Evolutionary conservation across 2,329 filamentous ascomycete species (phyloP).

Genomic region (Phyllosticta capitalensis): DNA sequence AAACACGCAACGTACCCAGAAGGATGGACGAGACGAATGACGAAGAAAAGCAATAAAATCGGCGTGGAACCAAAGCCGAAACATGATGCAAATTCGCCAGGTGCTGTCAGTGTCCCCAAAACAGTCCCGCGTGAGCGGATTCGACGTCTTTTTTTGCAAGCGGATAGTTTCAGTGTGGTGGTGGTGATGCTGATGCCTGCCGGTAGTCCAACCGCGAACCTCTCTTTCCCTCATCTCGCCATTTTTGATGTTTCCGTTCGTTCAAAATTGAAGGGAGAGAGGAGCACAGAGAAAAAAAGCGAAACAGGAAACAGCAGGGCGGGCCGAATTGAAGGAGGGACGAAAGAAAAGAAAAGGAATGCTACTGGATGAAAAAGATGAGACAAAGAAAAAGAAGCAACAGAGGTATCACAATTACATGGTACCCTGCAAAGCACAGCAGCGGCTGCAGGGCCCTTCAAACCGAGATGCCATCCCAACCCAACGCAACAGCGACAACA

Average conservation of each 20-base stretch:
- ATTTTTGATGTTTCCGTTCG: no score
- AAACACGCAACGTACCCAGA: no score
- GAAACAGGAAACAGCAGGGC: slow-evolving; percentile 17
- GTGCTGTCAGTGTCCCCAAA: slow-evolving; percentile 2
- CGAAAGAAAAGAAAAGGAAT: slow-evolving; percentile 14
- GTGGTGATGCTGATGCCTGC: background rate
- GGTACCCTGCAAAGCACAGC: background rate
- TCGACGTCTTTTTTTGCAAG: slow-evolving; percentile 14
- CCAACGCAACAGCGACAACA: background rate
- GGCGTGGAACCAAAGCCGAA: background rate
- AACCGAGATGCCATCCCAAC: background rate
- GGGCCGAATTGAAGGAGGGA: slow-evolving; percentile 20
- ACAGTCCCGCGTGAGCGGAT: slow-evolving; percentile 32
- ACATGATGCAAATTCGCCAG: background rate
- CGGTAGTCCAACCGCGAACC: background rate
- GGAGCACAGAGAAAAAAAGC: background rate
- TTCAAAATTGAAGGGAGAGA: background rate
- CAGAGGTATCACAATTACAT: background rate
- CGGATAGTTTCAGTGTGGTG: background rate
- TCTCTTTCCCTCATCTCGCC: background rate
- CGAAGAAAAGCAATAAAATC: no score
- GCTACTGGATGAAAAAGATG: background rate
- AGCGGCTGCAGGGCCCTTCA: background rate
- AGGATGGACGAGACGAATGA: no score
- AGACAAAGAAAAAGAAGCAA: slow-evolving; percentile 7